These are phyloP conservation scores for Pichia rugopelliculosa DNA, from an alignment of 805 yeast genomes.

Conservation along the genomic window DNA sequence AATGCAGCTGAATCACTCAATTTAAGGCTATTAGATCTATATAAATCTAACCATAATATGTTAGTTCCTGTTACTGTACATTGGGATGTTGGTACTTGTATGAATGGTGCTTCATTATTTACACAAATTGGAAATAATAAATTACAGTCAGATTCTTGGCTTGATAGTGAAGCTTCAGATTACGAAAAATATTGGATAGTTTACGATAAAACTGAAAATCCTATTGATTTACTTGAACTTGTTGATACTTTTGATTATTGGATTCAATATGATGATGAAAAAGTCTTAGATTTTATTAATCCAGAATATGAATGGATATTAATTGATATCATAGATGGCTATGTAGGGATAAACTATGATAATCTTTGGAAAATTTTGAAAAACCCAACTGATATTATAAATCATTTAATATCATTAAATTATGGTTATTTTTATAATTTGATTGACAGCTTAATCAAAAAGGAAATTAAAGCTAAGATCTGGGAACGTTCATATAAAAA, in stretches of 20 bases:
- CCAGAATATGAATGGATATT: conserved; percentile 36
- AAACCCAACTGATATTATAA: conserved; percentile 8
- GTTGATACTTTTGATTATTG: conserved; percentile 38
- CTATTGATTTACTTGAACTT: conserved; percentile 23
- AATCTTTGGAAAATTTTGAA: background rate
- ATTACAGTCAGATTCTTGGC: background rate
- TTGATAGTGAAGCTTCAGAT: background rate
- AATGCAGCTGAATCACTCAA: conserved; percentile 55
- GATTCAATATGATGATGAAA: conserved; percentile 33
- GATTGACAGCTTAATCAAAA: background rate
- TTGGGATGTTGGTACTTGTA: conserved; percentile 72
- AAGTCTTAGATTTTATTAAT: conserved; percentile 21
- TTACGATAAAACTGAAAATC: conserved; percentile 77
- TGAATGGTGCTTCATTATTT: conserved; percentile 80
- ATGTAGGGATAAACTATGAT: conserved; percentile 32
- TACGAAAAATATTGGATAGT: conserved; percentile 19
- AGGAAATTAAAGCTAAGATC: conserved; percentile 1
- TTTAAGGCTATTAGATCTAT: conserved; percentile 9
- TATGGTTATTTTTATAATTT: conserved; percentile 3
- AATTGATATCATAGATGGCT: conserved; percentile 33
- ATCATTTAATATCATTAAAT: background rate
- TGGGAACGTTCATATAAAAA: conserved; percentile 1
- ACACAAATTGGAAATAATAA: conserved; percentile 44
- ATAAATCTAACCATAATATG: conserved; percentile 1
- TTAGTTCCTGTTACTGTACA: conserved; percentile 41